Conservation (phyloP, 257 asterid genomes). For the Paraleonurus japonicus region DNA sequence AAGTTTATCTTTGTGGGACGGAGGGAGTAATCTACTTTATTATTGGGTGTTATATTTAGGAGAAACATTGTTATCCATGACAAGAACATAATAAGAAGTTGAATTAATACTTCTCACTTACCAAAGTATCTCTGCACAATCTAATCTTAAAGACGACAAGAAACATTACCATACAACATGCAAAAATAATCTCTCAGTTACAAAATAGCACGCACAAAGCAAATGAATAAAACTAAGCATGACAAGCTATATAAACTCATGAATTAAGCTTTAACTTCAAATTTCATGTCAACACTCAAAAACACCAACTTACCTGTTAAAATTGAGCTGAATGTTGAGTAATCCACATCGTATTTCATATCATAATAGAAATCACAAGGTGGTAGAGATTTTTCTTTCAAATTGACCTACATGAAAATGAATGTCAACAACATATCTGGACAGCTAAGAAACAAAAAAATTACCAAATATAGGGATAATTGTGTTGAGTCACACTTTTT, state of each 20-base stretch:
- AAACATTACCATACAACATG: neutral
- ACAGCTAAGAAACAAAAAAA: neutral
- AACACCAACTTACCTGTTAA: slow-evolving; percentile 29
- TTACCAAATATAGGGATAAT: neutral
- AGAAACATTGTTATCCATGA: neutral
- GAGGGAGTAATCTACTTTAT: neutral
- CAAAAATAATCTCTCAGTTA: neutral
- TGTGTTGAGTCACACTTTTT: slow-evolving; percentile 2
- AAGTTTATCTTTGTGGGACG: too few relatives aligned
- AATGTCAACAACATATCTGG: slow-evolving; percentile 18
- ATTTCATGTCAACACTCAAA: slow-evolving; percentile 3
- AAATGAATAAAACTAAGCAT: neutral
- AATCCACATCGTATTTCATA: slow-evolving; percentile 48
- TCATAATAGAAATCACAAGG: slow-evolving; percentile 50
- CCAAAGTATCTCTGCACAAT: neutral
- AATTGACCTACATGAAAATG: slow-evolving; percentile 33
- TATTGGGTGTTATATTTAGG: neutral
- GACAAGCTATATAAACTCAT: slow-evolving; percentile 8
- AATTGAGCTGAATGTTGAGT: slow-evolving; percentile 44
- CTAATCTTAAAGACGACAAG: neutral
- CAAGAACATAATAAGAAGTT: neutral
- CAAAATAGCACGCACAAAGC: neutral
- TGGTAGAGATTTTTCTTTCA: slow-evolving; percentile 33
- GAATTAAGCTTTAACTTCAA: slow-evolving; percentile 1
- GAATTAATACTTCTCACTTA: neutral